Evolutionary conservation across 1,284 basidiomycete species (phyloP), one percentile per base, ranked within the genome.

Genomic region (Mycocalia duriaeana): DNA sequence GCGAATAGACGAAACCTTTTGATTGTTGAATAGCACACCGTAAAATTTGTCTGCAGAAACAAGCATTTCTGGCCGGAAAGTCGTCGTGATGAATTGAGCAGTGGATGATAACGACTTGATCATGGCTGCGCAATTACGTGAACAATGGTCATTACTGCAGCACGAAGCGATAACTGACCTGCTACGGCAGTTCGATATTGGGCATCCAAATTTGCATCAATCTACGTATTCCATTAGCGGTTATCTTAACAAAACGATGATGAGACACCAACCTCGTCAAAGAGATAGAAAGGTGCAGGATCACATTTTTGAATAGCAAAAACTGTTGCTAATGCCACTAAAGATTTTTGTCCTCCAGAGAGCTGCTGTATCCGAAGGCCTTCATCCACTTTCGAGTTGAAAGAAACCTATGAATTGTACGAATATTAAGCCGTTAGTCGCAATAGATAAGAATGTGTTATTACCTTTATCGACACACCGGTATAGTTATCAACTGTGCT

Each of bases 221-320:
- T 98, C 85, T 88, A 46, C 5, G 28, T 1, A 42, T 46, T 34
- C 22, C 47, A 20, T 36, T 41, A 37, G 44, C 14, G 45, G 42
- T 9, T 13, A 34, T 16, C 23, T 23, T 6, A 13, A 4, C 13
- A 25, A 26, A 8, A 6, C 24, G 14, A 19, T 25, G 6, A 18
- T 9, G 22, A 39, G 31, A 24, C 13, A 47, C 65, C 28, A 56
- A 85, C 86, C 76, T 99, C 96, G 64, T 99, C 96, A 62, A 99
- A 99, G n/a, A 99, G 77, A 68, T 99, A 99, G 73, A 99, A 99
- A 1, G 96, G 96, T 0, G 96, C 96, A 1, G 96, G 96, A 62
- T 99, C 96, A 65, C 94, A 98, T 68, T 96, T 97, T 66, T 99
- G 96, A 57, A 99, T 99, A 6, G 95, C 94, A 62, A 99, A 99